Evolutionary conservation across 2,329 filamentous ascomycete species (phyloP), one percentile per base, ranked within the genome.

Genomic region (Colletotrichum higginsianum): DNA sequence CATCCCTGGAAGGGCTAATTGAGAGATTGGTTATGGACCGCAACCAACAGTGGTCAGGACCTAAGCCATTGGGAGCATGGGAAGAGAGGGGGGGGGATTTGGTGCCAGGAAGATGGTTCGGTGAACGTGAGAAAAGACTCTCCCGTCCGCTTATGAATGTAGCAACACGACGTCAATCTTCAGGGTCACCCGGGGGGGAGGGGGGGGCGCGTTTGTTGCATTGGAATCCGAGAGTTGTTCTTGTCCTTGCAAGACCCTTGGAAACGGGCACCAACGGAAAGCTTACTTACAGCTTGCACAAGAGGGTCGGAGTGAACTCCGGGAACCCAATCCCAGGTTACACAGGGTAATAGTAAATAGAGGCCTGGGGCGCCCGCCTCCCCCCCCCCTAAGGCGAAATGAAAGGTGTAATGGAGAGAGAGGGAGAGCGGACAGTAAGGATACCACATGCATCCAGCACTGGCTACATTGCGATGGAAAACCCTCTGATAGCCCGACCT

Each of bases 381-480:
- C n/a, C n/a, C n/a, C n/a, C 2, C 9, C 30, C 12, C 67, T 47
- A 46, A 42, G 26, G 58, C 55, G 61, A 61, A 61, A 55, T 61
- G 30, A 30, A 30, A 30, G 5, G 30, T 30, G 30, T 30, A 30
- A 30, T 30, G 30, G 30, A 30, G 30, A 30, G 30, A 30, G 30
- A 6, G 30, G 18, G 3, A 18, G 42, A 18, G 30, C 7, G 53
- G 38, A 66, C 55, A 70, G 61, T 58, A 23, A n/a, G 61, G n/a
- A 40, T 55, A 9, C 40, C 23, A 12, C 9, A 7, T n/a, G 3
- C 15, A 13, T 5, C 16, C 4, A 23, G 16, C 60, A 68, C 66
- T 68, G 66, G 21, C 60, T 68, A 64, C 63, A 16, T 60, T 16
- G 16, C 18, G 12, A 30, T 21, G 30, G 47, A 38, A 60, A 16